Percentiles rank a stretch among this genome's conserved stretches.
These are phyloP conservation scores for Cucumis sativus DNA, from an alignment of 306 rosid genomes.

Conservation along the genomic window Cucumber_9930_V3 NC_026657.2:30458001-30458500, in stretches of 20 bases:
- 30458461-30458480: constrained; percentile 23
- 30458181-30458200: constrained; percentile 17
- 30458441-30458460: constrained; percentile 99
- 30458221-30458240: constrained; percentile 98
- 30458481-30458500: not conserved
- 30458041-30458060: not conserved
- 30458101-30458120: not conserved
- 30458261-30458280: constrained; percentile 54
- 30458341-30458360: constrained; percentile 2
- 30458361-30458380: constrained; percentile 6
- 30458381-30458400: not conserved
- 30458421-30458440: constrained; percentile 83
- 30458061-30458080: not conserved
- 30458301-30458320: constrained; percentile 74
- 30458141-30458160: not conserved
- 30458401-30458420: constrained; percentile 56
- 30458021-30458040: not conserved
- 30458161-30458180: not conserved
- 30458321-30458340: constrained; percentile 36
- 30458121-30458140: too few species aligned
- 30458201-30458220: constrained; percentile 98
- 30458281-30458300: constrained; percentile 57
- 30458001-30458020: not conserved
- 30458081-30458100: not conserved
- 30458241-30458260: constrained; percentile 70